phyloP scores from a whole-genome alignment of 495 filamentous ascomycete genomes.

The Bryoglossum gracile region DNA sequence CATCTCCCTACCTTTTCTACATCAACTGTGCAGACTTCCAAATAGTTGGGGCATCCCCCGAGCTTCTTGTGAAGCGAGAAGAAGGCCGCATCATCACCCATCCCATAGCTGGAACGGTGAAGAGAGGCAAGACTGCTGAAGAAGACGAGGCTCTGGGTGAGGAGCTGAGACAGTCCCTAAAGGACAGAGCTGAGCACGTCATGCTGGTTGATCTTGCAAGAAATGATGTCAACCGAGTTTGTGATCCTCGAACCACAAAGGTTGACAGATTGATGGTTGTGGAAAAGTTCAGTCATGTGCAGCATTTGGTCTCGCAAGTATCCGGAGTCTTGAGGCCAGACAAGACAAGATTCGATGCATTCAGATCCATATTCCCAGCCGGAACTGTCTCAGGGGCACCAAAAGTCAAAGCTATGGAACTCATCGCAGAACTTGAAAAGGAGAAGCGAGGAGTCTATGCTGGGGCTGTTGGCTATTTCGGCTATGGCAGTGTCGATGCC shows the following conservation, averaged over 20 bases:
- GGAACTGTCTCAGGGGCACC: slow-evolving; percentile 92
- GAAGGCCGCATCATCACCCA: slow-evolving; percentile 87
- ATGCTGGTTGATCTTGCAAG: slow-evolving; percentile 98
- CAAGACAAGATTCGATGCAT: slow-evolving; percentile 90
- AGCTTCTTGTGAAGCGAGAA: slow-evolving; percentile 87
- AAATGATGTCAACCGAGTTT: slow-evolving; percentile 95
- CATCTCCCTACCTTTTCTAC: slow-evolving; percentile 95
- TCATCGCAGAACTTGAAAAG: slow-evolving; percentile 87
- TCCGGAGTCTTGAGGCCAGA: slow-evolving; percentile 74
- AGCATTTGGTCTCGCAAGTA: slow-evolving; percentile 93
- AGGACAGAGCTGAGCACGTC: slow-evolving; percentile 95
- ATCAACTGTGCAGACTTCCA: slow-evolving; percentile 86
- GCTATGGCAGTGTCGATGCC: slow-evolving; percentile 51
- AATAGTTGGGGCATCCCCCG: slow-evolving; percentile 89
- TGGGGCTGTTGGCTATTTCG: slow-evolving; percentile 93
- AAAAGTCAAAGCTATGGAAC: slow-evolving; percentile 93
- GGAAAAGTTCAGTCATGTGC: slow-evolving; percentile 91
- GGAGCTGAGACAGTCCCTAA: slow-evolving; percentile 70
- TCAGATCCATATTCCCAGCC: slow-evolving; percentile 92
- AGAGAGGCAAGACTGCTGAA: slow-evolving; percentile 68
- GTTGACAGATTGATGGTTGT: slow-evolving; percentile 95
- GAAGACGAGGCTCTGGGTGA: slow-evolving; percentile 76
- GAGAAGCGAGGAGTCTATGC: slow-evolving; percentile 96
- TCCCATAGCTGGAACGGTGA: slow-evolving; percentile 93
- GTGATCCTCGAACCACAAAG: slow-evolving; percentile 78